Conservation (phyloP, 495 filamentous ascomycete genomes). For the Tuber magnatum region DNA sequence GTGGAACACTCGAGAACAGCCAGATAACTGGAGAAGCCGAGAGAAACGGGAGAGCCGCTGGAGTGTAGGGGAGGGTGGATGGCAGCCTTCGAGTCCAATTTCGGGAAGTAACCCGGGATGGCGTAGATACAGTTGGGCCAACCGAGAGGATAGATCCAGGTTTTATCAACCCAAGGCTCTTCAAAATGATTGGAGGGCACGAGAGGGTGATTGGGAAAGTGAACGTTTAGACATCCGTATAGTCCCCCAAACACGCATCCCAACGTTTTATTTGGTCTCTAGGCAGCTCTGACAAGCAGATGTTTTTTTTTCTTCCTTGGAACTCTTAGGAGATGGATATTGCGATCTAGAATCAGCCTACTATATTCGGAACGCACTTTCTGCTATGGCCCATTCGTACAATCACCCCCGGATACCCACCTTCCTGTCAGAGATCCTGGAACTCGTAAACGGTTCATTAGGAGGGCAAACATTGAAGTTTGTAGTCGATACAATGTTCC, state of each 20-base stretch:
- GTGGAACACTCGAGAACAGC: not conserved
- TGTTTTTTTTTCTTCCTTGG: not conserved
- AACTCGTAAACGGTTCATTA: not conserved
- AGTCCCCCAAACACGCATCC: not conserved
- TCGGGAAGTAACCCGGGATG: not conserved
- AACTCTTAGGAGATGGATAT: not conserved
- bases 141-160: not conserved
- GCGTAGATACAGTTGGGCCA: not conserved
- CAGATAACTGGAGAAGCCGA: not conserved
- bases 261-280: not conserved
- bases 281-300: not conserved
- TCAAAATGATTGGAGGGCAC: not conserved
- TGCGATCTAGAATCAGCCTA: not conserved
- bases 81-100: not conserved
- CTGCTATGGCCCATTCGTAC: not conserved
- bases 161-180: not conserved
- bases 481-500: not conserved
- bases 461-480: not conserved
- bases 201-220: not conserved
- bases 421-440: not conserved
- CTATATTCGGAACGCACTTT: not conserved
- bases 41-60: not conserved
- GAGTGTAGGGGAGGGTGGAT: not conserved
- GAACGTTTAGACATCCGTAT: not conserved
- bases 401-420: not conserved